These are phyloP conservation scores for Russula sp. DNA, from an alignment of 768 basidiomycete genomes.

Conservation along the genomic window DNA sequence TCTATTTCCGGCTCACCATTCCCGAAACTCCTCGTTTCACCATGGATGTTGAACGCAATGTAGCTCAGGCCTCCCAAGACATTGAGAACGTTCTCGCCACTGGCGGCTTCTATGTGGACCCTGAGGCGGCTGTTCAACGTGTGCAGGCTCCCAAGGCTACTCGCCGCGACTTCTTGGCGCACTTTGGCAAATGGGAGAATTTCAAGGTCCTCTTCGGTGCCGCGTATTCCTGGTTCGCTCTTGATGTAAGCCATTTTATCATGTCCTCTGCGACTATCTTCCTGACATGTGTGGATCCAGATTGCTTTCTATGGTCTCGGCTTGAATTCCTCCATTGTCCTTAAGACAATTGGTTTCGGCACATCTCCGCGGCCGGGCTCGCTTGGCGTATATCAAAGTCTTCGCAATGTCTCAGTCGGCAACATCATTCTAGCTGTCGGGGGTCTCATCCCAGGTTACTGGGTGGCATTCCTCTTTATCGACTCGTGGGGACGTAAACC, in stretches of 20 bases:
- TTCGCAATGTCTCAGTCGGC: constrained; percentile 63
- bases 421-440: constrained; percentile 72
- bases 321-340: constrained; percentile 73
- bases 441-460: constrained; percentile 82
- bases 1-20: constrained; percentile 91
- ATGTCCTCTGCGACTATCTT: background rate
- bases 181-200: constrained; percentile 75
- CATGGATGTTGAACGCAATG: constrained; percentile 86
- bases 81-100: constrained; percentile 60
- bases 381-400: constrained; percentile 41
- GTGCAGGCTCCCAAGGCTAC: constrained; percentile 64
- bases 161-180: constrained; percentile 55
- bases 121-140: constrained; percentile 53
- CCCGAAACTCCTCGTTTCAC: constrained; percentile 89
- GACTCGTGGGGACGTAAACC: constrained; percentile 79
- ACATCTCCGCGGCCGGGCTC: constrained; percentile 33
- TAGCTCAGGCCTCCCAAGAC: constrained; percentile 67
- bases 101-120: constrained; percentile 43
- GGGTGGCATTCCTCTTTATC: constrained; percentile 55
- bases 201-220: constrained; percentile 73
- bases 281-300: constrained; percentile 30
- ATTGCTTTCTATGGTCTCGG: constrained; percentile 88
- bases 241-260: constrained; percentile 54
- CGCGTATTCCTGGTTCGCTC: constrained; percentile 84
- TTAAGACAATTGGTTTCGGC: constrained; percentile 72